A percentile compares a stretch with the other conserved stretches of the same genome.
These are phyloP conservation scores for Penicillium expansum DNA, from an alignment of 2,329 filamentous ascomycete species.

Conservation along the genomic window DNA sequence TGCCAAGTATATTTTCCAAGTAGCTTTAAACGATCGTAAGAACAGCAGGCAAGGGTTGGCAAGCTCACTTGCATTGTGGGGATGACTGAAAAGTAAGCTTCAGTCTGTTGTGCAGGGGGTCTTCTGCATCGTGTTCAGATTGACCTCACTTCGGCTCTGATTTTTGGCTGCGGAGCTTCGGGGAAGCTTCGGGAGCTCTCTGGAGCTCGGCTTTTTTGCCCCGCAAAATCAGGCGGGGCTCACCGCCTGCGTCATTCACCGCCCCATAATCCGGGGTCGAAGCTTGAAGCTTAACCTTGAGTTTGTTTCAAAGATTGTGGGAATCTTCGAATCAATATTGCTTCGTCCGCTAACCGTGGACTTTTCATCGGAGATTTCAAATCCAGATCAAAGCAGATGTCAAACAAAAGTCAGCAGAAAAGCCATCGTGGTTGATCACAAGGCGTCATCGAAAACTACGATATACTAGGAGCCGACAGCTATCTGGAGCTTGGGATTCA, in stretches of 20 bases:
- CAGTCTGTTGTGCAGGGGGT: neutral
- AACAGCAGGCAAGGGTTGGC: neutral
- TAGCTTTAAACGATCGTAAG: neutral
- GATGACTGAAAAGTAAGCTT: neutral
- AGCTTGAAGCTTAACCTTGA: conserved; percentile 6
- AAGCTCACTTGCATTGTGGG: neutral
- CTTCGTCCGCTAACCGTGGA: too few relatives aligned
- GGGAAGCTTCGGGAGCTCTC: conserved; percentile 1
- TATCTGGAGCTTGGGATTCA: neutral
- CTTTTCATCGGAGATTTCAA: neutral
- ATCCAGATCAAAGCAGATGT: too few relatives aligned
- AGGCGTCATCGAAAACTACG: neutral
- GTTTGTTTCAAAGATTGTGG: neutral
- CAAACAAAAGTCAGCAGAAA: neutral
- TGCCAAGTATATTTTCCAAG: neutral
- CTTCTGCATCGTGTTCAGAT: neutral
- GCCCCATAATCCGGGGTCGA: conserved; percentile 5
- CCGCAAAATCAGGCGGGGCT: neutral
- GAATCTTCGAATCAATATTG: neutral
- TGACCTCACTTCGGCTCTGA: neutral
- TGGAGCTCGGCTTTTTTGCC: conserved; percentile 2
- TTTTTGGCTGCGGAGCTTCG: neutral
- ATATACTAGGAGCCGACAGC: neutral
- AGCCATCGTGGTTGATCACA: neutral
- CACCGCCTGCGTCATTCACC: conserved; percentile 14